Evolutionary conservation across 2,329 filamentous ascomycete genomes (phyloP), one percentile per base, ranked within the genome.

Genomic region (Aciculosporium take): DNA sequence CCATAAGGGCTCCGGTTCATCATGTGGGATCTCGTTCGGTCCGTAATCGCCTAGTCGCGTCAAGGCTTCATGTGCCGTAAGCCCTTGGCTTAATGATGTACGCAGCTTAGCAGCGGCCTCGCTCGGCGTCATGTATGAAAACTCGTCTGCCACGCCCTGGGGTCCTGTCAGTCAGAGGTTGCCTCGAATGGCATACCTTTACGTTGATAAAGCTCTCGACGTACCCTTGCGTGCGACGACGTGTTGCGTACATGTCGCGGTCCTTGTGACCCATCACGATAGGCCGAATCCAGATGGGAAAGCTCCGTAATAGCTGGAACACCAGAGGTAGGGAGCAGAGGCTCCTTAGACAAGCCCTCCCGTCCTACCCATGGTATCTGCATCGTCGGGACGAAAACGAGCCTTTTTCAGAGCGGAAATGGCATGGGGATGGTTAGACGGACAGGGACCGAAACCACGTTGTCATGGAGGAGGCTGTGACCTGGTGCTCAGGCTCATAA

Each of bases 1-100:
- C 87, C 91, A 98, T 44, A 98, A 66, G 8, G 91, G 88, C 61
- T 98, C 91, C 1, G 89, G 86, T 41, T 86, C 80, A 45, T 96
- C 88, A 60, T 93, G 86, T 5, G 91, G 86, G 29, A 98, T 81
- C 63, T 98, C 91, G 62, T 98, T 98, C 23, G 83, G 79, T 25
- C 91, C 91, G 65, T 91, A 77, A 48, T 82, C 76, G 55, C 81
- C 74, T 46, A 94, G 71, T 55, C 89, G 78, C 42, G 81, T 74
- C 45, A 87, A 71, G 28, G 88, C 91, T 61, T 94, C 86, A 34
- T 78, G 74, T 0, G 84, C 80, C 5, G 84, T 78, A 12, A 98
- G 72, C 40, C 91, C 91, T 54, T 84, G 74, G 12, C 72, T 77
- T 21, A 94, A 67, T n/a, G 88, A 95, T 4, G 89, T 93, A 48